These are phyloP conservation scores for Chaetomium olivaceum DNA, from an alignment of 2,329 filamentous ascomycete species.

Conservation along the genomic window DNA sequence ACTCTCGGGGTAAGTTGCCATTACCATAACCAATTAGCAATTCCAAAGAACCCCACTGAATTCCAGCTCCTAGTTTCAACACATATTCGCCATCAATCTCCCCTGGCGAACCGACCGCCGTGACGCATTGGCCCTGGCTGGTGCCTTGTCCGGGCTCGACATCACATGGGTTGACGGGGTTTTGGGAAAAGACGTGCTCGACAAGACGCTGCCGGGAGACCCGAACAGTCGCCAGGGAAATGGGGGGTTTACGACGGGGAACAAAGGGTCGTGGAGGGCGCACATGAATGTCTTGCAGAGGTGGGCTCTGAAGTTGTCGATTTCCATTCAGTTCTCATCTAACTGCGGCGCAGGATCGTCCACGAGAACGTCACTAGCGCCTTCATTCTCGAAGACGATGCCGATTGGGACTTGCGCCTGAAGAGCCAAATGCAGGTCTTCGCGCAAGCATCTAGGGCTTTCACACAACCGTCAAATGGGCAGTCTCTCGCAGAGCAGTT, in stretches of 20 bases:
- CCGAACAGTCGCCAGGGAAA: conserved; percentile 36
- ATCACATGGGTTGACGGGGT: conserved; percentile 52
- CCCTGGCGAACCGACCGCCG: conserved; percentile 52
- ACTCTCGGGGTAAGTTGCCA: conserved; percentile 5
- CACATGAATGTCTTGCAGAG: conserved; percentile 42
- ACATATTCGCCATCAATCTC: conserved; percentile 55
- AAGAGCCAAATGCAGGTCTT: conserved; percentile 49
- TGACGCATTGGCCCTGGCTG: conserved; percentile 51
- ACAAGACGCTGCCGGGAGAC: conserved; percentile 41
- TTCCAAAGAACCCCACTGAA: background rate
- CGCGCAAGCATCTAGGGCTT: conserved; percentile 40
- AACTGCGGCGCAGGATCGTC: conserved; percentile 40
- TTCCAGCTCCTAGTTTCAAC: conserved; percentile 46
- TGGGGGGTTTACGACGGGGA: conserved; percentile 35
- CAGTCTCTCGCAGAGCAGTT: background rate
- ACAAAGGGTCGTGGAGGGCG: conserved; percentile 44
- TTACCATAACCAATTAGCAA: background rate
- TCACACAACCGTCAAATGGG: conserved; percentile 37
- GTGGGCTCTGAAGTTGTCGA: conserved; percentile 7
- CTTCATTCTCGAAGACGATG: conserved; percentile 58
- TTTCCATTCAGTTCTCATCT: background rate
- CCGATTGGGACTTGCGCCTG: conserved; percentile 57
- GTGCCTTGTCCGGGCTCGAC: conserved; percentile 46
- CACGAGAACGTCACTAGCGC: conserved; percentile 48
- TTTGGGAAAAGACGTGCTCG: conserved; percentile 40